phyloP scores from a whole-genome alignment of 2,329 filamentous ascomycete species.

The Aspergillus transmontanensis region DNA sequence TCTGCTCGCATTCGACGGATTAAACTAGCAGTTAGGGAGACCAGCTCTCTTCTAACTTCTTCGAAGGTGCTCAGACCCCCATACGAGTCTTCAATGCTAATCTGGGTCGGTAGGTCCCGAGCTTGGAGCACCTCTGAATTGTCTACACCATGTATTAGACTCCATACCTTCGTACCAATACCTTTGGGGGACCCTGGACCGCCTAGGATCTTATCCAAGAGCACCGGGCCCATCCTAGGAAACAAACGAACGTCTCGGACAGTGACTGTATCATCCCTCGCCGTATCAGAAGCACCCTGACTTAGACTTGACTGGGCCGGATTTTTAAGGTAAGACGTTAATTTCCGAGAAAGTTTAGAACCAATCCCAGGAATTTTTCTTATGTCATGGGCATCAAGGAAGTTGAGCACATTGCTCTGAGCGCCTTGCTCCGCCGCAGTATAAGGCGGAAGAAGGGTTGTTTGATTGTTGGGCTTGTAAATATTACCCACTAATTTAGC shows the following conservation, averaged over 20 bases:
- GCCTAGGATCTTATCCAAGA: slow-evolving; percentile 69
- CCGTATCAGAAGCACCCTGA: background rate
- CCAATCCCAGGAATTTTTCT: slow-evolving; percentile 85
- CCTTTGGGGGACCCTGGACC: slow-evolving; percentile 72
- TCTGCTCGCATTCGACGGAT: slow-evolving; percentile 78
- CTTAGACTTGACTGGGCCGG: background rate
- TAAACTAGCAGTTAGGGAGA: slow-evolving; percentile 69
- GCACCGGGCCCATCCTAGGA: slow-evolving; percentile 63
- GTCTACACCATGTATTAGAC: slow-evolving; percentile 79
- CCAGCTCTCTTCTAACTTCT: slow-evolving; percentile 68
- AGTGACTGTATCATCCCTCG: slow-evolving; percentile 49
- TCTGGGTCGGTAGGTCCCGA: slow-evolving; percentile 75
- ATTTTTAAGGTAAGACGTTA: slow-evolving; percentile 41
- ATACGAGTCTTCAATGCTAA: slow-evolving; percentile 95
- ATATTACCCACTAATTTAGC: slow-evolving; percentile 81
- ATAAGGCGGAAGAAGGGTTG: slow-evolving; percentile 72
- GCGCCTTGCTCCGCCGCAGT: slow-evolving; percentile 29
- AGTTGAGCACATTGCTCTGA: slow-evolving; percentile 60
- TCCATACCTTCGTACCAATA: slow-evolving; percentile 74
- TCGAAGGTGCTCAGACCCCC: slow-evolving; percentile 66
- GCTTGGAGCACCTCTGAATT: slow-evolving; percentile 71
- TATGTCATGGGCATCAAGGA: slow-evolving; percentile 76
- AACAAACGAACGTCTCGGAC: slow-evolving; percentile 67
- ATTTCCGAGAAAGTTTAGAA: slow-evolving; percentile 70
- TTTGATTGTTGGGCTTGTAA: slow-evolving; percentile 87